Base-by-base conservation (phyloP, 2,329 filamentous ascomycete genomes). In the Ceratocystis lukuohia region DNA sequence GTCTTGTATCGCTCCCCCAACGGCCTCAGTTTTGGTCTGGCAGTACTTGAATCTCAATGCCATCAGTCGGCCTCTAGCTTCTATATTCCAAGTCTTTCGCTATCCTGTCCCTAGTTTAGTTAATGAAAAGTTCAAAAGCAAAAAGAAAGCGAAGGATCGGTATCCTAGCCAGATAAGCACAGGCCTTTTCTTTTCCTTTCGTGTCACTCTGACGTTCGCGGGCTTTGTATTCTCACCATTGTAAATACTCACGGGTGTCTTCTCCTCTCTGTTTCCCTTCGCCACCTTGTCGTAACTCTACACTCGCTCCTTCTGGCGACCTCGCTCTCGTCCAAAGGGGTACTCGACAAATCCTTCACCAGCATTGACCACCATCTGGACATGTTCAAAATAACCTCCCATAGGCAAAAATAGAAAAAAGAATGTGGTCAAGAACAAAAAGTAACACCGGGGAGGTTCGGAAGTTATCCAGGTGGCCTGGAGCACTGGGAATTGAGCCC, bases 401-500 rank as follows among this genome's bases (percentile, higher is more conserved):
- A 15, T n/a, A 22, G n/a, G 22, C 22, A 2, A 33, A 33, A 25
- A 25, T 25, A 25, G 22, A 57, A 33, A 15, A 59, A 33, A 37
- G 5, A 1, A n/a, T 7, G 8, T 10, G 56, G 6, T 5, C 7
- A 66, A 45, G 1, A 28, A 48, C 65, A 62, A 67, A 67, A 59
- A 50, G 22, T n/a, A 22, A 45, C 62, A 44, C 50, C 30, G 59
- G 15, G 65, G 65, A 66, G 28, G 28, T 37, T 50, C 62, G 57
- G 25, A 53, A 65, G 61, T 61, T 46, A 62, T 64, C 68, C 68
- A 66, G 66, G 57, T 67, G 33, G 46, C 53, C 64, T 66, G 66
- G 68, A 67, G 66, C 68, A 69, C 67, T 65, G 68, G 66, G 68
- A 69, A 66, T 69, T 69, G 69, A 70, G 68, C 70, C 70, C 70